Evolutionary conservation across 2,329 filamentous ascomycete genomes (phyloP), one percentile per base, ranked within the genome.

Genomic region (Monosporascus sp.): DNA sequence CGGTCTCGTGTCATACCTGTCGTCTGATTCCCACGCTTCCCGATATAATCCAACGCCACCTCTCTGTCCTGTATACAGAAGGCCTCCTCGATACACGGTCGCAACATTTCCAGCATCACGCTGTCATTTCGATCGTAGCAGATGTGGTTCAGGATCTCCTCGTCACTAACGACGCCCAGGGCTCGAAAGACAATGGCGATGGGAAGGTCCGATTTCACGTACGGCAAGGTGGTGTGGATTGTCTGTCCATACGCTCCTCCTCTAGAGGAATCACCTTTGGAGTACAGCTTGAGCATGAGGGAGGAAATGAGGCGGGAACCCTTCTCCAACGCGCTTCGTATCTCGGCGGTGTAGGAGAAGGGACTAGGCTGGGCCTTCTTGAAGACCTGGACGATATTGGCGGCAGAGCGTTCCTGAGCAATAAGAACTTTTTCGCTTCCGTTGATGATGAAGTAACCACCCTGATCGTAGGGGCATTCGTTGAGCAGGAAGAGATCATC

Each of bases 361-460:
- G 90, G 89, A 60, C 90, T 93, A n/a, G 91, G 90, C 62, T 87
- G 83, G 0, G 93, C 90, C 76, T 99, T 99, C 75, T 96, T 93
- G 83, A 99, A 99, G 27, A 99, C 93, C 73, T 99, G 94, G 5
- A 99, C 94, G 54, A 97, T 99, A 68, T 99, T 99, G 67, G 93
- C 94, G 41, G 94, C 94, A 68, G 92, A 97, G 57, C 94, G 88
- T 72, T 99, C 94, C 70, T 99, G 94, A 1, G 94, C 94, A 64
- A 99, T 99, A 62, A 99, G 76, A 22, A 99, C 94, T 79, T 99
- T 99, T 69, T 99, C 94, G 72, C 90, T 96, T 44, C 94, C 94
- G 74, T 99, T 99, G 79, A 99, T 99, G 64, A 99, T 90, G 68
- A 99, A 99, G 73, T 99, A 99, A 60, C 94, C 94, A 61, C 94